These are phyloP conservation scores for Boletellus emodensis DNA, from an alignment of 768 basidiomycete genomes.

Conservation along the genomic window DNA sequence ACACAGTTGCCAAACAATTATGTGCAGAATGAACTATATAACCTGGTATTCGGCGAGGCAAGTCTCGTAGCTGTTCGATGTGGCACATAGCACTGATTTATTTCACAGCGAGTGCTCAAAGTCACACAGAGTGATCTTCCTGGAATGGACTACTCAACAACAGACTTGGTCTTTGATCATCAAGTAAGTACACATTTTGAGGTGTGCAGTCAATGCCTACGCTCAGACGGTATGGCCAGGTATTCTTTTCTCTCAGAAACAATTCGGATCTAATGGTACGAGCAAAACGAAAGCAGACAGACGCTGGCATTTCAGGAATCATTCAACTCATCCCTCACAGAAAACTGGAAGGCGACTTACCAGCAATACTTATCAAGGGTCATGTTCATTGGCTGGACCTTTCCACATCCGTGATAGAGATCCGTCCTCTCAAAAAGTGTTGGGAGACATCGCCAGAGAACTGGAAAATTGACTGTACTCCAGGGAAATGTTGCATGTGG, in stretches of 20 bases:
- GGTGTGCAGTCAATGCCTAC: too few species aligned
- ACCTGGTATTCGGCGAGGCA: conserved; percentile 18
- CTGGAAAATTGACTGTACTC: conserved; percentile 17
- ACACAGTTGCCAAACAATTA: conserved; percentile 12
- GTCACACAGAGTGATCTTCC: neutral
- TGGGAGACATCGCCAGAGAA: conserved; percentile 20
- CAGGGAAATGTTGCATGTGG: neutral
- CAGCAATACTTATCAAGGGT: neutral
- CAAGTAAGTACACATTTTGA: neutral
- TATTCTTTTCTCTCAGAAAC: conserved; percentile 8
- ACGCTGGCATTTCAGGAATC: neutral
- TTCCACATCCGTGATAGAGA: conserved; percentile 16
- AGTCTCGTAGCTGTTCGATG: neutral
- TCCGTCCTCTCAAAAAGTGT: conserved; percentile 16
- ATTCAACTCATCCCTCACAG: conserved; percentile 19
- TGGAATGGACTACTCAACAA: neutral
- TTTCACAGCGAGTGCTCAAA: neutral
- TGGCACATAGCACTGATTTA: too few species aligned
- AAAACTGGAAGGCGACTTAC: conserved; percentile 17
- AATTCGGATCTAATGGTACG: conserved; percentile 9
- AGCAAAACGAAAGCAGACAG: conserved; percentile 2
- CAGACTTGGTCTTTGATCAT: neutral
- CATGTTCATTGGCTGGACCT: conserved; percentile 30
- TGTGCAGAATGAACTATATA: conserved; percentile 11
- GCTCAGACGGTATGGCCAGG: neutral